These are phyloP conservation scores for Tetrapyrgos nigripes DNA, from an alignment of 1,284 basidiomycete genomes.

Conservation along the genomic window DNA sequence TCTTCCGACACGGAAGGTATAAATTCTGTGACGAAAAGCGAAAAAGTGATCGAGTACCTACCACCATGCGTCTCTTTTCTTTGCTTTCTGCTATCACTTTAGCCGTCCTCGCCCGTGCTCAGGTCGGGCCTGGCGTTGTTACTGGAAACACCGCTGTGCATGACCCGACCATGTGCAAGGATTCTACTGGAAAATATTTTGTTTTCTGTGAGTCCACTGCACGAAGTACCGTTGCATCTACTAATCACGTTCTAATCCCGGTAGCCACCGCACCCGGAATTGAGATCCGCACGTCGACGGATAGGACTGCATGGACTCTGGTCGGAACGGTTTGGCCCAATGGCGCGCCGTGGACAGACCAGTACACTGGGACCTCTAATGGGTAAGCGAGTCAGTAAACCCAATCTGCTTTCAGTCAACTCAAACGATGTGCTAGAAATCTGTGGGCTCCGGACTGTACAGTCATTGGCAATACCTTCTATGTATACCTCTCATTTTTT, in stretches of 20 bases:
- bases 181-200: constrained; percentile 55
- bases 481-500: constrained; percentile 35
- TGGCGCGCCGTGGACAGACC: constrained; percentile 55
- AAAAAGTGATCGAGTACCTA: no score
- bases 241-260: not conserved
- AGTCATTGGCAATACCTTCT: constrained; percentile 50
- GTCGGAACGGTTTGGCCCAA: constrained; percentile 56
- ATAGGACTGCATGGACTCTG: constrained; percentile 55
- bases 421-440: constrained; percentile 27
- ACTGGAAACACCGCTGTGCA: constrained; percentile 33
- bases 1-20: no score
- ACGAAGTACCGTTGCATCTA: not conserved
- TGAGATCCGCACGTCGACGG: constrained; percentile 57
- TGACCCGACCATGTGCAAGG: constrained; percentile 58
- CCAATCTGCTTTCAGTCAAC: not conserved
- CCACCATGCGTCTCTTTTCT: not conserved
- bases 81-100: not conserved
- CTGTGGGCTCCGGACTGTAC: constrained; percentile 64
- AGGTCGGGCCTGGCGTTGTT: constrained; percentile 20
- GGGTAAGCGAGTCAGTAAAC: constrained; percentile 37
- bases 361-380: constrained; percentile 54
- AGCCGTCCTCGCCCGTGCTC: not conserved
- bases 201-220: constrained; percentile 48
- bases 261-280: constrained; percentile 55
- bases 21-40: no score